Evolutionary conservation across 2,329 filamentous ascomycete species (phyloP), one percentile per base, ranked within the genome.

Genomic region (Drechslerella coelobrocha): DNA sequence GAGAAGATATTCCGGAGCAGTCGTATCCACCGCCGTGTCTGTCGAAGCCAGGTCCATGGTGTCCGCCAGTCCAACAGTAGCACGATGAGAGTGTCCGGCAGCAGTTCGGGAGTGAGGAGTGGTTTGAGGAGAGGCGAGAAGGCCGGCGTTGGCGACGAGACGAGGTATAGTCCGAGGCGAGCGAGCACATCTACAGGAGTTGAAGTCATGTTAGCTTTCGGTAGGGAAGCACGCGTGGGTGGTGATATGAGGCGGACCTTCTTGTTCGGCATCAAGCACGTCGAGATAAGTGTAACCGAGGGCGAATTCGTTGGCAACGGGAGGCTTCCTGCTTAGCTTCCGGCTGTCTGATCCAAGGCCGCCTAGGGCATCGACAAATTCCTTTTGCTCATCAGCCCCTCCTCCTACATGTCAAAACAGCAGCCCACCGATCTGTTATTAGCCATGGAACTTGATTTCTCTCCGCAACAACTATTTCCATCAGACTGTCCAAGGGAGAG

Each of bases 51-150:
- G 73, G 87, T 83, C 87, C 94, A 96, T 12, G 94, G 94, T 77
- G 94, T 87, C 66, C 90, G 89, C 94, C 94, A 99, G 81, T 97
- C 92, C 45, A 99, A 84, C n/a, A 99, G 82, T 76, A 99, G 87
- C 72, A 96, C 90, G 73, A 97, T 85, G 71, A 96, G 84, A 50
- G 90, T 96, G 78, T 96, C 89, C 27, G 90, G 88, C 77, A 96
- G 89, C 5, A 91, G 88, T 79, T 90, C 86, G 45, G 90, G 88
- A 17, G 89, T 96, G 71, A 97, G 84, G 55, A 96, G 88, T 23
- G 92, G 92, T 74, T 88, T 88, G 71, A 97, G 83, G 61, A 97
- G 87, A 29, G 89, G 88, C 41, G 89, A 87, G 78, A 96, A 96
- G 17, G 91, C 86, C 51, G 88, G 85, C 27, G 90, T 92, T 1